Evolutionary conservation across 2,329 filamentous ascomycete genomes (phyloP).

Genomic region (Penicillium sp.): DNA sequence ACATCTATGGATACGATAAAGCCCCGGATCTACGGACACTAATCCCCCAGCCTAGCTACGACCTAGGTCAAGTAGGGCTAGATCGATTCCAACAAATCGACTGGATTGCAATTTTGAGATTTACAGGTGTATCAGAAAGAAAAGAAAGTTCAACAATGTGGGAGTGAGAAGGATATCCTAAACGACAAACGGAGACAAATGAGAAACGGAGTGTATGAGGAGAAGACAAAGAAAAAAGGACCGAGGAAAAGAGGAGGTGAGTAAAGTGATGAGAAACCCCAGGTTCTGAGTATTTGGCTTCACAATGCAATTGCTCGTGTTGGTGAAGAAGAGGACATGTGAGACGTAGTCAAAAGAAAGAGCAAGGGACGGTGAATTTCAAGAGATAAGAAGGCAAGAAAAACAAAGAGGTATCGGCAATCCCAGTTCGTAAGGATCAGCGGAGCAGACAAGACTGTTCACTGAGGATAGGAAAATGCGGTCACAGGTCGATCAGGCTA

Average conservation of each 20-base stretch:
- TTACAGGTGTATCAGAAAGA: not conserved
- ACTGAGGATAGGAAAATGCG: not conserved
- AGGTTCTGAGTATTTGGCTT: conserved; percentile 1
- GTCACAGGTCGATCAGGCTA: conserved; percentile 63
- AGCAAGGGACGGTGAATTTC: not conserved
- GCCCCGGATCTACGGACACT: not conserved
- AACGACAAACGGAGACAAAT: conserved; percentile 18
- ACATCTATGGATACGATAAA: not conserved
- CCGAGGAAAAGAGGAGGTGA: not conserved
- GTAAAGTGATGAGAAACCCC: not conserved
- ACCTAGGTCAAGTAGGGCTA: not conserved
- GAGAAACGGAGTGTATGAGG: conserved; percentile 8
- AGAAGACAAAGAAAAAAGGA: conserved; percentile 3
- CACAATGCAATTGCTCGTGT: conserved; percentile 7
- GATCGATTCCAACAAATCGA: not conserved
- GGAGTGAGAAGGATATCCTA: conserved; percentile 31
- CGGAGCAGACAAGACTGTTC: not conserved
- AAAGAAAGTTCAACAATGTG: conserved; percentile 13
- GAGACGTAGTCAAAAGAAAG: not conserved
- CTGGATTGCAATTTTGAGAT: not conserved
- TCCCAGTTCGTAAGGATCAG: not conserved
- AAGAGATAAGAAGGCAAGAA: not conserved
- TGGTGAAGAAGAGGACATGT: not conserved
- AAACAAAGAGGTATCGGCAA: not conserved
- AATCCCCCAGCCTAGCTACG: not conserved